Evolutionary conservation across 352 stramenopile species (phyloP), one percentile per base, ranked within the genome.

Genomic region (Phytophthora hybrid): DNA sequence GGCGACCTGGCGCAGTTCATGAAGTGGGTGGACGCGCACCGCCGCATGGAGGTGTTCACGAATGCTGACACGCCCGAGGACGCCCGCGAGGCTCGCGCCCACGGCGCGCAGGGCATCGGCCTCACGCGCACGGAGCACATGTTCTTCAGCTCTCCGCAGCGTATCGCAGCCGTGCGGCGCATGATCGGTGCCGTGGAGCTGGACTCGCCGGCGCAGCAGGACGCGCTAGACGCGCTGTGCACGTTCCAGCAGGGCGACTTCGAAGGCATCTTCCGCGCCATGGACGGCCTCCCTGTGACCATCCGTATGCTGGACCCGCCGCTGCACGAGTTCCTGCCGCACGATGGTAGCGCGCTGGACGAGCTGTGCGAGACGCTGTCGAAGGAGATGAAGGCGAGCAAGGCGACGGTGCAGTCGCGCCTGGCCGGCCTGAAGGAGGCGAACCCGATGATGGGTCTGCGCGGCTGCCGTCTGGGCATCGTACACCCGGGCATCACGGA

Each of bases 391-490:
- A 18, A 61, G 21, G 69, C 69, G 63, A 73, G 58, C 58, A 55
- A 77, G 63, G 54, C 52, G 58, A 69, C 59, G 58, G 69, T 77
- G 63, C 39, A 69, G 63, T 44, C 69, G 41, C 69, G 63, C 4
- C 58, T 77, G 51, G 63, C 47, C 41, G 37, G 57, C 34, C 57
- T 73, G 63, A 73, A 77, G 69, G 63, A 77, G 69, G 63, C 69
- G 37, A 77, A 77, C 69, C 69, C 69, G 63, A 76, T 76, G 69
- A 76, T 76, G 58, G 63, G 69, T 73, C 63, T 77, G 52, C 63
- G 69, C 61, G 69, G 39, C 39, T 47, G 39, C 39, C 39, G 39
- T 11, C 39, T 47, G 39, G 69, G 69, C 58, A 73, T 77, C 63
- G 69, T 73, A 69, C 69, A 69, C 69, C 69, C 69, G 44, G 63